Conservation (phyloP, 805 yeast species). For the Sugiyamaella valdiviana region DNA sequence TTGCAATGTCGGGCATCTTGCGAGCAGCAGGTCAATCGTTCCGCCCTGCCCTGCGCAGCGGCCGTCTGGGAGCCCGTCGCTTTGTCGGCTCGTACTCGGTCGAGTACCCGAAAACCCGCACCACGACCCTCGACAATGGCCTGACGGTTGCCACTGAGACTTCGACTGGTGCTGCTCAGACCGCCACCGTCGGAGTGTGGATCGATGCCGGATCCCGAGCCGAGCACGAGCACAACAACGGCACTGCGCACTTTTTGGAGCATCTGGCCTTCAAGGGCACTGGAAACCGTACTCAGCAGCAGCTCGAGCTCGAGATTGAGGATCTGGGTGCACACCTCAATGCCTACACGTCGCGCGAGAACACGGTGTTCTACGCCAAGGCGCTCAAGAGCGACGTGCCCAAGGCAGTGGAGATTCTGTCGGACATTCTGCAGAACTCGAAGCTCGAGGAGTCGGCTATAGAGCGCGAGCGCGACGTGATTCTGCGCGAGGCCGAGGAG, state of each 20-base stretch:
- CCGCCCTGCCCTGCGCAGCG: background rate
- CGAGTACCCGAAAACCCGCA: constrained; percentile 44
- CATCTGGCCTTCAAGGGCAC: constrained; percentile 98
- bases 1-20: constrained; percentile 9
- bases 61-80: background rate
- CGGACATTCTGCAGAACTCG: constrained; percentile 85
- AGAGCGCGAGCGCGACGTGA: constrained; percentile 94
- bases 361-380: constrained; percentile 94
- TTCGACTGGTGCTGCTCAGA: constrained; percentile 69
- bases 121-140: constrained; percentile 81
- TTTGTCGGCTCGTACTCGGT: constrained; percentile 9
- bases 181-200: constrained; percentile 98
- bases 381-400: constrained; percentile 76
- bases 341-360: constrained; percentile 97
- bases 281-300: constrained; percentile 65
- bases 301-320: constrained; percentile 88
- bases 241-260: constrained; percentile 96
- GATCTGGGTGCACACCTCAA: constrained; percentile 94
- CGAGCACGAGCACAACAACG: constrained; percentile 74
- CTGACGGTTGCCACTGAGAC: constrained; percentile 87
- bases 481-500: constrained; percentile 93
- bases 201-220: constrained; percentile 98
- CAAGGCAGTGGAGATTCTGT: constrained; percentile 75
- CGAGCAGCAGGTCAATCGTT: constrained; percentile 6
- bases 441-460: constrained; percentile 76